Percentiles rank a stretch among this genome's conserved stretches.
Conservation (phyloP, 1,284 basidiomycete species). For the Sporisorium reilianum region DNA sequence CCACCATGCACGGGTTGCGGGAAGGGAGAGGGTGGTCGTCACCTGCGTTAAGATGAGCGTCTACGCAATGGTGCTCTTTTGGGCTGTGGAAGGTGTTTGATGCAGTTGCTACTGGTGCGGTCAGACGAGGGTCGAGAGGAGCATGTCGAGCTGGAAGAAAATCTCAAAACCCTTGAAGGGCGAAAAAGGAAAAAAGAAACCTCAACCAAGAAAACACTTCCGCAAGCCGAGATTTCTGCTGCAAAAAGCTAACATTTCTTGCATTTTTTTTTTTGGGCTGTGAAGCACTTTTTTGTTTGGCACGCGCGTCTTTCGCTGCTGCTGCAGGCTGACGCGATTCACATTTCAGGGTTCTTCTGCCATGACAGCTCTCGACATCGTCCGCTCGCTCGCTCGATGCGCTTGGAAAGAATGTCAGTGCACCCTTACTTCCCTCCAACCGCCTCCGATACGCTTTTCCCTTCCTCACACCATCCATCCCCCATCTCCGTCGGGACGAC, state of each 20-base stretch:
- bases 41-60: neutral
- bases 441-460: neutral
- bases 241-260: neutral
- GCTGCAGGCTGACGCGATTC: conserved; percentile 14
- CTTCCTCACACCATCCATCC: neutral
- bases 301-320: neutral
- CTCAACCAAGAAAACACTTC: neutral
- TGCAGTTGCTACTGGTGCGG: no score
- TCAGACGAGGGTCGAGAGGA: neutral
- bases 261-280: neutral
- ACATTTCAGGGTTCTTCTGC: conserved; percentile 4
- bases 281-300: no score
- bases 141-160: conserved; percentile 4
- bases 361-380: conserved; percentile 1
- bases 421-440: neutral
- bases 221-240: conserved; percentile 11
- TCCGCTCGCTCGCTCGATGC: neutral
- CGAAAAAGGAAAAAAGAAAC: neutral
- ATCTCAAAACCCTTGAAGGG: neutral
- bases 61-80: no score
- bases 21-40: no score
- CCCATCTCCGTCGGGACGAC: neutral
- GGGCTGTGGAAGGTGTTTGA: no score
- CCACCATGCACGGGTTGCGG: conserved; percentile 28
- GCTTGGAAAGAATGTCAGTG: neutral